Evolutionary conservation across 331 rosid genomes (phyloP).

Genomic region (Prunus yedoensis): DNA sequence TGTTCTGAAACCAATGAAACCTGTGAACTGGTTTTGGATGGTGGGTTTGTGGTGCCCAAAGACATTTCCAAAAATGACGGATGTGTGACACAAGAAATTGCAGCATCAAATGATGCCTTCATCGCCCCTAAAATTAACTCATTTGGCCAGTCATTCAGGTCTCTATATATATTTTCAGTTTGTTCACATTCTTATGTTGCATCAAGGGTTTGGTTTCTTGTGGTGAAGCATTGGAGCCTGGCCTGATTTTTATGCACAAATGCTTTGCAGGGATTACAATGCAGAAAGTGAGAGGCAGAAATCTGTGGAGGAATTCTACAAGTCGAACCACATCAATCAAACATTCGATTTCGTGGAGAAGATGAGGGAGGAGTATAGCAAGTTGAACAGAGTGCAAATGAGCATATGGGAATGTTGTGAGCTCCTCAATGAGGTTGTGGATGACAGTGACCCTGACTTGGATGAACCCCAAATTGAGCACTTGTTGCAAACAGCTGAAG

Average conservation of each 20-base stretch:
- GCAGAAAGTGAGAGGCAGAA: constrained; percentile 62
- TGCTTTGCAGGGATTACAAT: constrained; percentile 43
- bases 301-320: constrained; percentile 57
- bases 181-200: neutral
- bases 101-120: constrained; percentile 30
- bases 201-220: neutral
- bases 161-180: neutral
- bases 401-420: constrained; percentile 79
- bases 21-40: constrained; percentile 58
- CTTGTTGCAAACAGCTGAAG: constrained; percentile 66
- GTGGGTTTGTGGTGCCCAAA: constrained; percentile 56
- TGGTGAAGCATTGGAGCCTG: neutral
- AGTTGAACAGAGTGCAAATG: constrained; percentile 54
- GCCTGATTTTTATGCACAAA: neutral
- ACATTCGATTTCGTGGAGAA: constrained; percentile 51
- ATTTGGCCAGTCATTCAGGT: constrained; percentile 76
- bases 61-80: constrained; percentile 17
- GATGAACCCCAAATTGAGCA: constrained; percentile 75
- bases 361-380: constrained; percentile 54
- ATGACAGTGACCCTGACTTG: constrained; percentile 74
- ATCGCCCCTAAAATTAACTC: constrained; percentile 61
- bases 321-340: constrained; percentile 51
- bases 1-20: constrained; percentile 39
- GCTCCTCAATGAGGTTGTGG: constrained; percentile 58
- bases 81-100: constrained; percentile 10